phyloP scores from a whole-genome alignment of 148 eudicot species.

The Mesembryanthemum crystallinum region DNA sequence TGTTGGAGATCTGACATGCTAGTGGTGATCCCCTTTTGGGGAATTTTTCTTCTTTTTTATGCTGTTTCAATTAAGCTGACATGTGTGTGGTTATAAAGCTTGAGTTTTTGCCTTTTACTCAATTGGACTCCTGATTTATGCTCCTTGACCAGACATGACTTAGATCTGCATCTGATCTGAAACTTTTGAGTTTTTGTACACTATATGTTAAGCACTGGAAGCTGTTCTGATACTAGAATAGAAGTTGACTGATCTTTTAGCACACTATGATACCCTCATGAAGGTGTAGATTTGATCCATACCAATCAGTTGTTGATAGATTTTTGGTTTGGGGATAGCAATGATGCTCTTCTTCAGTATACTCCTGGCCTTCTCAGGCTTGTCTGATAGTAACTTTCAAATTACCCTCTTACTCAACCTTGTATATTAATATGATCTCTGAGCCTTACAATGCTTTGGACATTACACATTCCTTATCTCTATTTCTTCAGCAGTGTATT shows the following conservation, averaged over 20 bases:
- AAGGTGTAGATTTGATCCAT: not conserved
- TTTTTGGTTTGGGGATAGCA: too few relatives aligned
- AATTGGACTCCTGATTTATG: not conserved
- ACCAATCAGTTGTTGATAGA: not conserved
- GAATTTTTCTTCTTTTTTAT: not conserved
- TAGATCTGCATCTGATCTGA: conserved; percentile 2
- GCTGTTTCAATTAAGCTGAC: conserved; percentile 15
- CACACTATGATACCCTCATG: not conserved
- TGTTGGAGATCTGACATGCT: not conserved
- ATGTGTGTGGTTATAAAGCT: not conserved
- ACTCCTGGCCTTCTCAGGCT: too few relatives aligned
- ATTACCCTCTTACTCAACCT: not conserved
- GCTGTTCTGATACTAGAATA: not conserved
- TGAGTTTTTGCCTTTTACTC: conserved; percentile 11
- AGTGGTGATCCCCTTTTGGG: not conserved
- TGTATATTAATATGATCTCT: not conserved
- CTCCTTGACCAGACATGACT: not conserved
- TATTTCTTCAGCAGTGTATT: too few relatives aligned
- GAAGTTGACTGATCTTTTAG: not conserved
- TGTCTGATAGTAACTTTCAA: not conserved
- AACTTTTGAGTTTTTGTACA: not conserved
- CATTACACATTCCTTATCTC: not conserved
- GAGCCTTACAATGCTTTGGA: not conserved
- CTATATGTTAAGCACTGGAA: not conserved
- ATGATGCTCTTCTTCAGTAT: not conserved